Conservation (phyloP, 2,329 filamentous ascomycete genomes). For the Thielaviopsis ethacetica region DNA sequence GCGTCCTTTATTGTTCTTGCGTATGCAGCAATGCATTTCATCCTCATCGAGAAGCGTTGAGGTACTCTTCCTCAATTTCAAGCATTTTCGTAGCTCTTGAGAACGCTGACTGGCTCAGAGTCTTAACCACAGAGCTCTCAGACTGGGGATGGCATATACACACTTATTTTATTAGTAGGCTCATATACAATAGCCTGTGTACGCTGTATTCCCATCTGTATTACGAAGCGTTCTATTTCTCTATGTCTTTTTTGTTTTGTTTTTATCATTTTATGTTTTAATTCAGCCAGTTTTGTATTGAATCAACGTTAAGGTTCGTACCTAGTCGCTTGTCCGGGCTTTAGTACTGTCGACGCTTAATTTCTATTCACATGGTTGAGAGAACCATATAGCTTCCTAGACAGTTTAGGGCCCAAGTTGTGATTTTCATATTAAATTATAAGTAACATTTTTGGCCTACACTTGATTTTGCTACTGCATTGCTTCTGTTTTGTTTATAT, state of each 20-base stretch:
- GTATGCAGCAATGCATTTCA: conserved; percentile 80
- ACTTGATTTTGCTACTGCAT: too few relatives aligned
- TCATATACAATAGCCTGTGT: neutral
- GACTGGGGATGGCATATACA: neutral
- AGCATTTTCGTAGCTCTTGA: neutral
- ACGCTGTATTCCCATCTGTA: neutral
- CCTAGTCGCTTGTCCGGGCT: neutral
- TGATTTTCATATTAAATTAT: too few relatives aligned
- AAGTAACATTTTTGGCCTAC: too few relatives aligned
- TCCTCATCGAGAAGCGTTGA: conserved; percentile 66
- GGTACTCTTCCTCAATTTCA: neutral
- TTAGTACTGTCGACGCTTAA: too few relatives aligned
- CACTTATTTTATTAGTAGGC: neutral
- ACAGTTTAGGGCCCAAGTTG: too few relatives aligned
- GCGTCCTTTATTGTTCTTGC: conserved; percentile 72
- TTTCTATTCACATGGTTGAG: too few relatives aligned
- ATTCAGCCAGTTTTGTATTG: too few relatives aligned
- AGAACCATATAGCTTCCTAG: too few relatives aligned
- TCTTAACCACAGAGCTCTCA: neutral
- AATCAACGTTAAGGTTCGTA: neutral
- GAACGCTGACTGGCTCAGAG: neutral
- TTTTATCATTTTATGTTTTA: neutral
- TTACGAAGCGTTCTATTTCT: neutral
- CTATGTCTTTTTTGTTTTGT: neutral
- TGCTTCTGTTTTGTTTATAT: neutral